Percentiles rank a stretch among this genome's conserved stretches.
phyloP scores from a whole-genome alignment of 495 filamentous ascomycete species.

The Symbiotaphrina buchneri region DNA sequence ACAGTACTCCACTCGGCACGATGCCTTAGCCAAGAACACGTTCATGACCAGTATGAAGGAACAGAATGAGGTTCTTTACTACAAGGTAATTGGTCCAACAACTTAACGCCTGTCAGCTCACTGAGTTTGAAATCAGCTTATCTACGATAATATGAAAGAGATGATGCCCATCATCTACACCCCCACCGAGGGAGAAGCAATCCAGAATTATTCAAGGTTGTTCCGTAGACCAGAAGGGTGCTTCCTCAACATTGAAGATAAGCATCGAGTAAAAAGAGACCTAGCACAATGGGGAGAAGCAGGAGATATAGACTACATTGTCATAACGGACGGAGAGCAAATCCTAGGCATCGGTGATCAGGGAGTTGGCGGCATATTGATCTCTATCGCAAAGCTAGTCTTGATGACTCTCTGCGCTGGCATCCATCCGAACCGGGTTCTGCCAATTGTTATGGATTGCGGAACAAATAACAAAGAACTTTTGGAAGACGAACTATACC shows the following conservation, averaged over 20 bases:
- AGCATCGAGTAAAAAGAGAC: constrained; percentile 33
- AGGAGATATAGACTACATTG: constrained; percentile 75
- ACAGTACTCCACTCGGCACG: constrained; percentile 38
- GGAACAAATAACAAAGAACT: constrained; percentile 66
- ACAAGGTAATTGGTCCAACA: constrained; percentile 24
- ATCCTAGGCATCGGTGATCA: constrained; percentile 85
- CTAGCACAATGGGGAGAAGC: constrained; percentile 40
- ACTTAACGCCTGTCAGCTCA: neutral
- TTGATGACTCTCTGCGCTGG: constrained; percentile 71
- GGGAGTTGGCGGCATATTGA: constrained; percentile 72
- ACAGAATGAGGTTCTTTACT: constrained; percentile 66
- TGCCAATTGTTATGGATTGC: constrained; percentile 73
- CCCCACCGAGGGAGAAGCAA: constrained; percentile 81
- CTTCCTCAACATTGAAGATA: constrained; percentile 37
- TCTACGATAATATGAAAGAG: constrained; percentile 49
- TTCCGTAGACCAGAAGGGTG: constrained; percentile 61
- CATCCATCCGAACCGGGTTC: constrained; percentile 55
- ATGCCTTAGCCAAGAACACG: constrained; percentile 56
- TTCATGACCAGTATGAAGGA: constrained; percentile 63
- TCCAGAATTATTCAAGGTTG: constrained; percentile 59
- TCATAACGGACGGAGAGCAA: constrained; percentile 63
- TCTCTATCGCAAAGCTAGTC: constrained; percentile 63
- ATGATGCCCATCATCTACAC: constrained; percentile 85
- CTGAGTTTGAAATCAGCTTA: constrained; percentile 18
- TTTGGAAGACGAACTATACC: constrained; percentile 59